Evolutionary conservation across 1,284 basidiomycete species (phyloP), one percentile per base, ranked within the genome.

Genomic region (Ustilago hordei): DNA sequence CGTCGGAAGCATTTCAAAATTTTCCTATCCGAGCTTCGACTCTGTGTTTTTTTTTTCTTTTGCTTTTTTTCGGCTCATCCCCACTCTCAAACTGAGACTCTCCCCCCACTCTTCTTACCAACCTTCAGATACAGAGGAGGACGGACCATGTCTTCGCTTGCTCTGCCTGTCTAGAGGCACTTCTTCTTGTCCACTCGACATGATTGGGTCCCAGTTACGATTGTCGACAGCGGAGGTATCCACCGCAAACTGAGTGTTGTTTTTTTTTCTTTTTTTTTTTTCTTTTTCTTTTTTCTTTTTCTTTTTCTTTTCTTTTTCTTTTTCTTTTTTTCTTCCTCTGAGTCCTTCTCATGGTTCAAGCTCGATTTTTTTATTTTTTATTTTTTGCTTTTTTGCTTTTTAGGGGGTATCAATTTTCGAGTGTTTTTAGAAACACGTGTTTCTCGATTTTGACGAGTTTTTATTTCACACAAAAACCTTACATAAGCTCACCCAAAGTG

Each of bases 11-110:
- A 55, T 41, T 41, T 38, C 55, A 55, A 55, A 55, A 57, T 57
- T 57, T 57, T 57, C 55, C 55, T 57, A 45, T n/a, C 23, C 55
- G 55, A 47, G 31, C 55, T 8, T 55, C 39, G 55, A 32, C 39
- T 39, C 36, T 52, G 11, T 32, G 3, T 28, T 3, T 23, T 28
- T 23, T n/a, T n/a, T 19, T 19, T 19, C 19, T 19, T 19, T 38
- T 38, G 36, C 13, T 13, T 38, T 38, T 38, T 38, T 38, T 38
- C 5, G 36, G 36, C 13, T 38, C 36, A 38, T 9, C 53, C 34
- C 53, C 34, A 54, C 48, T 50, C 43, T 48, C 45, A 28, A 8
- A 39, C 38, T 15, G 38, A 9, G 23, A 23, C 45, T 13, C 8
- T 48, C 34, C 38, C 35, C 19, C 52, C 31, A 53, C 32, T 53